phyloP scores from a whole-genome alignment of 768 basidiomycete species.

The Termitomyces sp. region DNA sequence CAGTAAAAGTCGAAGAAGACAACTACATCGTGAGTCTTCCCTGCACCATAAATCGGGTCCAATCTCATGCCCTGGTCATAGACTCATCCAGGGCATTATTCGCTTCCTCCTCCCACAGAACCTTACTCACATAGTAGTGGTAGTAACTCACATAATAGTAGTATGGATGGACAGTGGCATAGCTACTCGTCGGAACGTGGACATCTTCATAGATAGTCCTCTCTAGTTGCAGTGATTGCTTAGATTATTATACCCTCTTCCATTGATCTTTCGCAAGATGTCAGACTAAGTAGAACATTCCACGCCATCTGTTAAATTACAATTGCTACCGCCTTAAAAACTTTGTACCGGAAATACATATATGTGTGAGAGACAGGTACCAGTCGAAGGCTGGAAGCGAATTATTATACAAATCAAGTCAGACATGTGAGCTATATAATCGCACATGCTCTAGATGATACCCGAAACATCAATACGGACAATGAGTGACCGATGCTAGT shows the following conservation, averaged over 20 bases:
- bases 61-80: conserved; percentile 17
- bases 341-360: background rate
- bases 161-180: conserved; percentile 55
- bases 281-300: background rate
- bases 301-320: background rate
- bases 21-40: conserved; percentile 43
- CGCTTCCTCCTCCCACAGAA: conserved; percentile 27
- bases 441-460: conserved; percentile 6
- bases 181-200: conserved; percentile 61
- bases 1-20: conserved; percentile 69
- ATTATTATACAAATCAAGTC: conserved; percentile 17
- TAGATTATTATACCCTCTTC: conserved; percentile 17
- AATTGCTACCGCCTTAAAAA: background rate
- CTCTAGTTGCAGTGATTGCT: background rate
- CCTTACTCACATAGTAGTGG: conserved; percentile 41
- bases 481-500: conserved; percentile 5
- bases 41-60: background rate
- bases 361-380: background rate
- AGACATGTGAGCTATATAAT: conserved; percentile 15
- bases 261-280: background rate
- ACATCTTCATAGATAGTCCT: conserved; percentile 51
- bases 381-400: conserved; percentile 8
- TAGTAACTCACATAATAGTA: conserved; percentile 25
- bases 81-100: conserved; percentile 35
- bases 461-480: conserved; percentile 4